Conservation (phyloP, 2,329 filamentous ascomycete genomes). For the Nemania abortiva region DNA sequence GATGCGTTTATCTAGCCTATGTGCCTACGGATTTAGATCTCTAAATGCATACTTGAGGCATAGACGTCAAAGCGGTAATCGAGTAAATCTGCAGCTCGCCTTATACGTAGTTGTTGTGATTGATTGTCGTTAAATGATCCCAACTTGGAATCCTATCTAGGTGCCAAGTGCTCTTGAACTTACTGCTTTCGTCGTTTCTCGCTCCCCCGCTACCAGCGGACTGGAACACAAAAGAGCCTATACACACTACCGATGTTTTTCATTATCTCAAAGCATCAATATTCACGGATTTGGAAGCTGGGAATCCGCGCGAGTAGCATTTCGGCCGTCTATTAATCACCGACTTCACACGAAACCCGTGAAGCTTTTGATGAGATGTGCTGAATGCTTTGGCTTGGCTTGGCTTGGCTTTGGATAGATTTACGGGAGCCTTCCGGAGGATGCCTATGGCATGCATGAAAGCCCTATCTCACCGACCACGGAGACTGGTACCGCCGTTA, state of each 20-base stretch:
- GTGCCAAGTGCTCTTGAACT: not conserved
- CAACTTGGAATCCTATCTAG: not conserved
- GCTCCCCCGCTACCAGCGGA: not conserved
- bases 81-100: not conserved
- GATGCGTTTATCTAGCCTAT: not conserved
- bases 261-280: not conserved
- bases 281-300: not conserved
- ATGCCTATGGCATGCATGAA: slow-evolving; percentile 11
- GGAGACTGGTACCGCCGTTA: slow-evolving; percentile 30
- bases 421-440: slow-evolving; percentile 13
- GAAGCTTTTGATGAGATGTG: slow-evolving; percentile 12
- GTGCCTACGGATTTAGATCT: not conserved
- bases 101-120: not conserved
- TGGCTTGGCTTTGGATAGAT: slow-evolving; percentile 11
- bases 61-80: not conserved
- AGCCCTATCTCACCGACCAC: slow-evolving; percentile 20
- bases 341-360: not conserved
- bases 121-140: not conserved
- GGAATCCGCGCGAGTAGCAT: slow-evolving; percentile 12
- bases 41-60: not conserved
- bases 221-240: not conserved
- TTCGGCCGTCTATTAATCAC: slow-evolving; percentile 17
- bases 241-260: not conserved
- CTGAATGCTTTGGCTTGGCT: slow-evolving; percentile 17
- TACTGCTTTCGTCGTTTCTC: not conserved